phyloP scores from a whole-genome alignment of 1,284 basidiomycete genomes.

The Hemileia vastatrix region DNA sequence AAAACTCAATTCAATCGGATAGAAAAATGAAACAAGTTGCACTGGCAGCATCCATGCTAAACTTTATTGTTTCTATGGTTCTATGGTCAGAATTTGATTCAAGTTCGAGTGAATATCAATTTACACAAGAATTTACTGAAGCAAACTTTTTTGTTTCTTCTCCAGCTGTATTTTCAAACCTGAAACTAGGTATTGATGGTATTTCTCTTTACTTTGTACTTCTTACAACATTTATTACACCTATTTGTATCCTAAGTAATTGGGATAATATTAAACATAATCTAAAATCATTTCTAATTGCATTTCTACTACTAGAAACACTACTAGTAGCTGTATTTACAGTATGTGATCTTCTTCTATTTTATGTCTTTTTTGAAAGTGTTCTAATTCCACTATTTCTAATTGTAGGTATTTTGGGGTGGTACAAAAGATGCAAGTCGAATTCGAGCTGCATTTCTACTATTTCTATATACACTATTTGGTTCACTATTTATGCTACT shows the following conservation, averaged over 20 bases:
- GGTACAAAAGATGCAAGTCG: conserved; percentile 40
- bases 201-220: conserved; percentile 44
- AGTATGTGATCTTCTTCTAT: conserved; percentile 42
- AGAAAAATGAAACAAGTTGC: too few relatives aligned
- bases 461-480: conserved; percentile 44
- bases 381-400: conserved; percentile 44
- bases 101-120: conserved; percentile 30
- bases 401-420: conserved; percentile 44
- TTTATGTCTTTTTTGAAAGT: conserved; percentile 45
- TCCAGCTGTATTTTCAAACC: too few relatives aligned
- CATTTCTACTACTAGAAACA: conserved; percentile 43
- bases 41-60: too few relatives aligned
- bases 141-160: conserved; percentile 28
- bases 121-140: conserved; percentile 21
- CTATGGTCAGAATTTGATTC: conserved; percentile 33
- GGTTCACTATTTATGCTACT: conserved; percentile 45
- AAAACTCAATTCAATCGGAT: too few relatives aligned
- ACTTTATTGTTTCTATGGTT: too few relatives aligned
- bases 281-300: conserved; percentile 40
- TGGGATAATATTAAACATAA: conserved; percentile 41
- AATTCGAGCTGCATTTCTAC: conserved; percentile 43
- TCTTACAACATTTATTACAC: conserved; percentile 45
- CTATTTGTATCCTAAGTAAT: conserved; percentile 43
- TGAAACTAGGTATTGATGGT: conserved; percentile 41
- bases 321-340: conserved; percentile 42